Conservation (phyloP, 1,139 yeast species). For the Eremothecium cymbalariae region DNA sequence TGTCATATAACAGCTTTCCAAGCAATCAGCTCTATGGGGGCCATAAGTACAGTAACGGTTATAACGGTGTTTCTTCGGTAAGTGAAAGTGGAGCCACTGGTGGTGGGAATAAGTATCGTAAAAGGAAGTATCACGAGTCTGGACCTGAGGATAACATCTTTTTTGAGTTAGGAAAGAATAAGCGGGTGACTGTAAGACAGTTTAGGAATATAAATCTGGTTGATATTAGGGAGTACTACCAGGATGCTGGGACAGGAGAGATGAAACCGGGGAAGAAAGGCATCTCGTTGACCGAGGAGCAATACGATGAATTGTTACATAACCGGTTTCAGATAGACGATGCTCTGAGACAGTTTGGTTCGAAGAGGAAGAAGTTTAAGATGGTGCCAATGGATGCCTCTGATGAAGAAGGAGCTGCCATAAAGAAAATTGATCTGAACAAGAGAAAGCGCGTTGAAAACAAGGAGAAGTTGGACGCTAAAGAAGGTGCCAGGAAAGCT, state of each 20-base stretch:
- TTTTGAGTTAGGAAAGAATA: slow-evolving; percentile 54
- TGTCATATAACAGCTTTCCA: slow-evolving; percentile 5
- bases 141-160: slow-evolving; percentile 10
- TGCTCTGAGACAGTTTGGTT: slow-evolving; percentile 47
- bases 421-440: slow-evolving; percentile 6
- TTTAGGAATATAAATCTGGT: slow-evolving; percentile 59
- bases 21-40: slow-evolving; percentile 5
- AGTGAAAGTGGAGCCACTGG: neutral
- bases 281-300: slow-evolving; percentile 64
- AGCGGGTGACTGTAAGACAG: slow-evolving; percentile 61
- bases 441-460: slow-evolving; percentile 3
- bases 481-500: slow-evolving; percentile 5
- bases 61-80: slow-evolving; percentile 1
- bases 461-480: slow-evolving; percentile 10
- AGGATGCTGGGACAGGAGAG: slow-evolving; percentile 50
- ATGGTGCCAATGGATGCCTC: slow-evolving; percentile 20
- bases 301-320: slow-evolving; percentile 51
- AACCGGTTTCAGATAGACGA: slow-evolving; percentile 48
- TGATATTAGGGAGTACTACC: slow-evolving; percentile 75
- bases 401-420: slow-evolving; percentile 20
- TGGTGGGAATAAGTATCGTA: slow-evolving; percentile 4
- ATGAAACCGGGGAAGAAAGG: slow-evolving; percentile 80
- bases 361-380: slow-evolving; percentile 29
- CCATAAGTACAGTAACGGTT: slow-evolving; percentile 2
- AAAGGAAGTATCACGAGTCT: slow-evolving; percentile 2